Base-by-base conservation (phyloP, 164 flowering plant species). In the Kingdonia uniflora region DNA sequence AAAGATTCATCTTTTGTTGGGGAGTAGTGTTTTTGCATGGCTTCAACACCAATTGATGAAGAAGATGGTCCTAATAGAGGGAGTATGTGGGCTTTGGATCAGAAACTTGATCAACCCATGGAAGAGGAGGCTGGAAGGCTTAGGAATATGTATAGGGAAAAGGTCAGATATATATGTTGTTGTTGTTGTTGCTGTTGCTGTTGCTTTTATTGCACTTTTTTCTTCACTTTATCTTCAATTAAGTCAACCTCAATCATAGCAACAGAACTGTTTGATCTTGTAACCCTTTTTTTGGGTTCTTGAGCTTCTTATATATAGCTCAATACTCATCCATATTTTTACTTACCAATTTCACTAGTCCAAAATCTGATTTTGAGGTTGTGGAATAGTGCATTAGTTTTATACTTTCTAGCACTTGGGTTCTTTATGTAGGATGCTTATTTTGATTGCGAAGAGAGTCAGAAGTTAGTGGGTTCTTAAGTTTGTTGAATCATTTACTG, bases 41-140 rank as follows among this genome's bases (percentile, higher is more conserved):
- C 16, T 4, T 42, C 43, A 0, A 35, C 55, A 20, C 24, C 41
- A 33, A 52, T 44, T 14, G 63, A 59, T 59, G 63, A 52, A 59
- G 50, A 59, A 21, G 44, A 21, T 13, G 19, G 55, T 50, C 20
- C 23, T 42, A 29, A 52, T 12, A 52, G 35, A 35, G 94, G 99
- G 11, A 74, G 79, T 52, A 86, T 92, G 96, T 92, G 99, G 99
- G 99, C 21, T 42, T 78, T 92, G 78, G 94, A 88, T 56, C 90
- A 92, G 75, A 85, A 77, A 66, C 80, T 92, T 75, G 99, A 92
- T 74, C 99, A 84, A 70, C 87, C 97, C 58, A 92, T 88, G 99
- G 99, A 92, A 52, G 96, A 88, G 49, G 99, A 92, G 62, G 99
- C 99, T 69, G 91, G 87, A 15, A 81, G 73, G 71, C 84, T 92